phyloP scores from a whole-genome alignment of 768 basidiomycete species.

The Mycena belliarum region DNA sequence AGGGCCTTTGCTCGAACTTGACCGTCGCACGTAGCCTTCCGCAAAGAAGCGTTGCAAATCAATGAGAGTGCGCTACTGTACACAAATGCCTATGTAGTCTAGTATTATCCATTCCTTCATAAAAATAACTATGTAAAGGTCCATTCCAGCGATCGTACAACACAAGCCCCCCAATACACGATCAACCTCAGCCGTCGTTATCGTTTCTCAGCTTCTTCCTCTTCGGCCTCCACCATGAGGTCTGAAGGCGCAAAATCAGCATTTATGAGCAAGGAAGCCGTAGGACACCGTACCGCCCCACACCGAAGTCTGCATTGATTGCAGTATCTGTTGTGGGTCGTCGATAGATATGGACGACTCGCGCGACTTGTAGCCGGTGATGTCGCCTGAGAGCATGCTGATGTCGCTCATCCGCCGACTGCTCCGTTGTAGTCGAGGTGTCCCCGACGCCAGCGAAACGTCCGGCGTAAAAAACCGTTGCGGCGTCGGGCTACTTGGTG shows the following conservation, averaged over 20 bases:
- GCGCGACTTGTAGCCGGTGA: conserved; percentile 39
- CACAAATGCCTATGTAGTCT: conserved; percentile 19
- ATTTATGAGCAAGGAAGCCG: neutral
- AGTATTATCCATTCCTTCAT: conserved; percentile 17
- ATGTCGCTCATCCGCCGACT: conserved; percentile 56
- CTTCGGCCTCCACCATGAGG: conserved; percentile 23
- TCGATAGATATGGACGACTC: conserved; percentile 26
- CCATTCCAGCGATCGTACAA: conserved; percentile 3
- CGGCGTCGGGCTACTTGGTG: conserved; percentile 43
- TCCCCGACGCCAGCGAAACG: conserved; percentile 47
- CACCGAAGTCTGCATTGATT: conserved; percentile 17
- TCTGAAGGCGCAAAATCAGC: conserved; percentile 5
- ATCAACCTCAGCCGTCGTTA: neutral
- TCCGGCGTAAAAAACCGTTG: conserved; percentile 43
- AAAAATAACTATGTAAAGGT: conserved; percentile 1
- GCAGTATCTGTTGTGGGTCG: conserved; percentile 22
- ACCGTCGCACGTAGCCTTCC: too few species aligned
- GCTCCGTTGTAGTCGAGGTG: conserved; percentile 54
- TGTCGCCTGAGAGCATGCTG: conserved; percentile 59
- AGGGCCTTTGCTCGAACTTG: too few species aligned
- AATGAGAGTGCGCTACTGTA: conserved; percentile 16
- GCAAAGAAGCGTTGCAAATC: too few species aligned
- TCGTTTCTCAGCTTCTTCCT: conserved; percentile 20
- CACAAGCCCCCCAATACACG: neutral
- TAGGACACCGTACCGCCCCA: conserved; percentile 15